These are phyloP conservation scores for Colletotrichum abscissum DNA, from an alignment of 2,329 filamentous ascomycete species.

Conservation along the genomic window DNA sequence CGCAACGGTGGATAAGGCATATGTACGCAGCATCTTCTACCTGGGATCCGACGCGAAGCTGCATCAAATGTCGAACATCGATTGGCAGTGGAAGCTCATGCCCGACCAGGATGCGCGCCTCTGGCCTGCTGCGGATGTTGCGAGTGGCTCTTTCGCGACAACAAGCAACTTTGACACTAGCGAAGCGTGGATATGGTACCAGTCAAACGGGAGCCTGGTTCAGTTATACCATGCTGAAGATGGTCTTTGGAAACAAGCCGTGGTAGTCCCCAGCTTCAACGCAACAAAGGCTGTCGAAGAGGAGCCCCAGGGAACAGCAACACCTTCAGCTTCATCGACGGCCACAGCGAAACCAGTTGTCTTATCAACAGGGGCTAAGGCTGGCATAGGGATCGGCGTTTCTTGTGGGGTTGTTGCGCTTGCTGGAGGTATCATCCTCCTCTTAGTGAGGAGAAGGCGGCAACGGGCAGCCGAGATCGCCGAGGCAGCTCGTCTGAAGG, in stretches of 20 bases:
- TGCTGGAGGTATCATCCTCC: constrained; percentile 57
- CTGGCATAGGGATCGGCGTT: constrained; percentile 67
- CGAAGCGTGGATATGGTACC: constrained; percentile 48
- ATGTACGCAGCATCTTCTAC: constrained; percentile 45
- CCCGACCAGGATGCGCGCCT: constrained; percentile 38
- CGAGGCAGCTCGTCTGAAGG: constrained; percentile 30
- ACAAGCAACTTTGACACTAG: constrained; percentile 40
- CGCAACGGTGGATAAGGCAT: constrained; percentile 41
- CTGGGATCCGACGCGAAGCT: constrained; percentile 49
- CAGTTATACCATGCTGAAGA: constrained; percentile 45
- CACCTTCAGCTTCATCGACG: constrained; percentile 41
- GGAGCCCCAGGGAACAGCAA: constrained; percentile 5
- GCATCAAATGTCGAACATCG: constrained; percentile 43
- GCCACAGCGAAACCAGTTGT: constrained; percentile 43
- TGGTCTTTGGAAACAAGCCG: constrained; percentile 44
- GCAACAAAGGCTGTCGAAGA: constrained; percentile 32
- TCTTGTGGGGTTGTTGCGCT: constrained; percentile 55
- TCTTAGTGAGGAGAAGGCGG: constrained; percentile 55
- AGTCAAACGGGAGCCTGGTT: constrained; percentile 43
- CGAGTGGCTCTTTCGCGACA: constrained; percentile 43
- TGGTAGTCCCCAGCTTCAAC: constrained; percentile 41
- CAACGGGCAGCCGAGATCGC: constrained; percentile 43
- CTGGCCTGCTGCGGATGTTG: constrained; percentile 46
- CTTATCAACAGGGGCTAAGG: constrained; percentile 62
- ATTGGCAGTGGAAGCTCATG: constrained; percentile 43